Conservation (phyloP, 495 filamentous ascomycete species). For the Geopyxis carbonaria region DNA sequence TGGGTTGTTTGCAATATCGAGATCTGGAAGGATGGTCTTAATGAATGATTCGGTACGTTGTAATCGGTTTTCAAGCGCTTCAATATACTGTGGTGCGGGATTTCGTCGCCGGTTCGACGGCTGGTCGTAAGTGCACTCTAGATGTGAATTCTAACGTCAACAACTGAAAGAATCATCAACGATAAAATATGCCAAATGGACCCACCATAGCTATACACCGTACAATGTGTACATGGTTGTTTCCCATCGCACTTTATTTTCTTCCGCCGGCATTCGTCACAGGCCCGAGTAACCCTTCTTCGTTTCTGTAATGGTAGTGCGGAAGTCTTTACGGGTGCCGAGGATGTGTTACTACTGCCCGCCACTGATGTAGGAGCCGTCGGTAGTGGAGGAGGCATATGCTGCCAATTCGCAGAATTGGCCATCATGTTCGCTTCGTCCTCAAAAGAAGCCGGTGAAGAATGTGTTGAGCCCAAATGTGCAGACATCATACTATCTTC, state of each 20-base stretch:
- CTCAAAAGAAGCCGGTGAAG: conserved; percentile 20
- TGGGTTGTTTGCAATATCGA: conserved; percentile 73
- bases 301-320: conserved; percentile 62
- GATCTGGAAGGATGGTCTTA: conserved; percentile 59
- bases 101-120: conserved; percentile 91
- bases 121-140: conserved; percentile 97
- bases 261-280: conserved; percentile 91
- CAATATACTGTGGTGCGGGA: conserved; percentile 86
- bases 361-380: conserved; percentile 17
- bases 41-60: conserved; percentile 72
- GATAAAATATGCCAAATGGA: conserved; percentile 14
- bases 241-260: conserved; percentile 99
- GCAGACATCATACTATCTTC: conserved; percentile 13
- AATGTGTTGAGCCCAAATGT: conserved; percentile 23
- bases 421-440: conserved; percentile 24
- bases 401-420: conserved; percentile 17
- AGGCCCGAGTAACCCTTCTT: conserved; percentile 73
- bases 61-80: conserved; percentile 69
- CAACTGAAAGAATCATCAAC: not conserved
- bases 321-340: conserved; percentile 21
- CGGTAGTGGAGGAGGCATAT: conserved; percentile 18
- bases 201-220: conserved; percentile 94
- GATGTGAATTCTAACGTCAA: conserved; percentile 7
- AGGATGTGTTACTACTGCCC: conserved; percentile 18
- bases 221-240: conserved; percentile 94